Base-by-base conservation (phyloP, 768 basidiomycete genomes). In the Asterophora lycoperdoides region DNA sequence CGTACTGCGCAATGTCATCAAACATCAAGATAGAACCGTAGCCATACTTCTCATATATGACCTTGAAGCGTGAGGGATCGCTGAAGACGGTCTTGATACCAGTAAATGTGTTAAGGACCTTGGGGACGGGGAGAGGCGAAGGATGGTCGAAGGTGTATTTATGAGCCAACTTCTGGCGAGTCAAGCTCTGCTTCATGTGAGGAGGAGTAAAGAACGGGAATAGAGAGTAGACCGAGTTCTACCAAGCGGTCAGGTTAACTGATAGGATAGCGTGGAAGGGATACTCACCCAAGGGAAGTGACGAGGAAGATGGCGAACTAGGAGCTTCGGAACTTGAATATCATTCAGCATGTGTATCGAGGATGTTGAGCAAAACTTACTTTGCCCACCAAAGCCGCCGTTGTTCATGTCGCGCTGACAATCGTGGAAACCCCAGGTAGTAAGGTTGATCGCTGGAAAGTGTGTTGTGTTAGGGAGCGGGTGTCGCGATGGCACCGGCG, bases 371-470 rank as follows among this genome's bases (percentile, higher is more conserved):
- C n/a, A n/a, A n/a, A 19, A 42, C 56, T 3, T 47, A 58, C 57
- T 45, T 40, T 46, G 23, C 8, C 55, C 36, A 45, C 64, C 47
- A 63, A 36, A 0, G 52, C 58, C 44, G 64, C 72, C 48, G 57
- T 61, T 30, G 62, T 64, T 53, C 57, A 59, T 56, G 39, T 78
- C 71, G 14, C 71, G 61, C 20, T 68, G 64, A 54, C 71, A 74
- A 53, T 79, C 78, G 28, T 73, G 62, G 62, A 66, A 78, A 18
- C 79, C 79, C 77, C 77, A 80, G 1, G 73, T 60, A 0, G 78
- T 79, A 37, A 79, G 54, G 49, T 74, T 71, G 32, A 56, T 59
- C 1, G 77, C 75, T 77, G 48, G 4, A 41, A 23, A n/a, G n/a
- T n/a, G n/a, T n/a, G n/a, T n/a, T n/a, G n/a, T n/a, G n/a, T n/a